phyloP scores from a whole-genome alignment of 495 filamentous ascomycete species.

The Penicillium cataractarum region DNA sequence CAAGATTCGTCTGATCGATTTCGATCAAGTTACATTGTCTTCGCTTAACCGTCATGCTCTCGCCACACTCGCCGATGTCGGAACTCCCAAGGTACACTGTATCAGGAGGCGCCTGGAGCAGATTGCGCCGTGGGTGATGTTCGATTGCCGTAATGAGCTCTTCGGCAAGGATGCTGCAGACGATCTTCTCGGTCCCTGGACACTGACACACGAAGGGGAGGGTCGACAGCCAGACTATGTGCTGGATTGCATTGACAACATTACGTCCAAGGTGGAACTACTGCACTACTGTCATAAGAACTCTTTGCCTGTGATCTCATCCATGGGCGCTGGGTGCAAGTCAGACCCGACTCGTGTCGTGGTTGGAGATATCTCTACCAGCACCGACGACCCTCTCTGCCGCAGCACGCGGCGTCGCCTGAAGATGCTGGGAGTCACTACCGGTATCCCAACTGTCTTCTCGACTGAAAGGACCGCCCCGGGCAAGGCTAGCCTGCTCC shows the following conservation, averaged over 20 bases:
- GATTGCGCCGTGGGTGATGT: constrained; percentile 87
- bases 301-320: constrained; percentile 79
- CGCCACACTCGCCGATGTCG: constrained; percentile 91
- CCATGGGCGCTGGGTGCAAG: constrained; percentile 98
- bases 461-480: constrained; percentile 90
- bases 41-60: constrained; percentile 94
- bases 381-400: constrained; percentile 88
- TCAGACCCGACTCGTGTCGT: constrained; percentile 91
- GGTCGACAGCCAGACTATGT: constrained; percentile 78
- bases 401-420: constrained; percentile 79
- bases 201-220: constrained; percentile 48
- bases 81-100: constrained; percentile 89
- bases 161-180: constrained; percentile 70
- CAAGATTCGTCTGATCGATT: constrained; percentile 89
- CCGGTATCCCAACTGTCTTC: constrained; percentile 88
- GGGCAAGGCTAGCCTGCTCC: constrained; percentile 87
- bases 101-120: constrained; percentile 77
- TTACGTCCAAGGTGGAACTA: constrained; percentile 91
- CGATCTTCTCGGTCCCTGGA: constrained; percentile 64
- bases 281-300: constrained; percentile 83
- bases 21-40: constrained; percentile 95
- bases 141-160: constrained; percentile 85
- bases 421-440: constrained; percentile 75
- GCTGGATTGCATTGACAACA: constrained; percentile 98
- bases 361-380: constrained; percentile 88